Evolutionary conservation across 495 filamentous ascomycete genomes (phyloP).

Genomic region (Cryomyces minteri): DNA sequence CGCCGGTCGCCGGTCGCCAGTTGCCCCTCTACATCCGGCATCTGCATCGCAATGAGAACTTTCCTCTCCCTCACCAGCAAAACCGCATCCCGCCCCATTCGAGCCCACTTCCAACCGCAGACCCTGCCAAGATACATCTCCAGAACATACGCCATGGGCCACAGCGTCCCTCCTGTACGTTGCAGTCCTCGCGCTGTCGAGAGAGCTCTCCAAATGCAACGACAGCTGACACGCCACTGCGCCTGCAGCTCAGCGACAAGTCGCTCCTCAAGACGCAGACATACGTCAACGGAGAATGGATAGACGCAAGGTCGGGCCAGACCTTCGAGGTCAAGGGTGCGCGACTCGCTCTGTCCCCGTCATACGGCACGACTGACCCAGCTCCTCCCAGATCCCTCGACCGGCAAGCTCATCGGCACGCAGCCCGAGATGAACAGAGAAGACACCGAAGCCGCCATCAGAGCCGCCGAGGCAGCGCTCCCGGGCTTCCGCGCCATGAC

Average conservation of each 20-base stretch:
- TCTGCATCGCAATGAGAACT: constrained; percentile 8
- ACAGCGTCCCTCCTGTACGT: constrained; percentile 15
- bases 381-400: constrained; percentile 48
- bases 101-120: constrained; percentile 12
- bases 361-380: neutral
- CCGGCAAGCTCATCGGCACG: constrained; percentile 58
- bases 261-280: constrained; percentile 21
- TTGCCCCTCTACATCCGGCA: too few species aligned
- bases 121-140: constrained; percentile 11
- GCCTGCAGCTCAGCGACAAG: constrained; percentile 19
- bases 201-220: neutral
- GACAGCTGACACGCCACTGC: neutral
- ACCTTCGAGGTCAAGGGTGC: constrained; percentile 24
- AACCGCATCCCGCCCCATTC: constrained; percentile 2
- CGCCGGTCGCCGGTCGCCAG: too few species aligned
- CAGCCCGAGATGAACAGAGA: constrained; percentile 61
- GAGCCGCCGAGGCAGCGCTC: constrained; percentile 58
- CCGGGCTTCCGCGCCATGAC: constrained; percentile 49
- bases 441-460: constrained; percentile 65
- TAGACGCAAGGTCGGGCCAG: constrained; percentile 23
- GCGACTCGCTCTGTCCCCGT: neutral
- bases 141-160: constrained; percentile 16
- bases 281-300: constrained; percentile 26
- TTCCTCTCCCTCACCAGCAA: constrained; percentile 7
- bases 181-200: neutral